A percentile compares a stretch with the other conserved stretches of the same genome.
Evolutionary conservation across 306 rosid genomes (phyloP).

Genomic region (Ormosia emarginata): DNA sequence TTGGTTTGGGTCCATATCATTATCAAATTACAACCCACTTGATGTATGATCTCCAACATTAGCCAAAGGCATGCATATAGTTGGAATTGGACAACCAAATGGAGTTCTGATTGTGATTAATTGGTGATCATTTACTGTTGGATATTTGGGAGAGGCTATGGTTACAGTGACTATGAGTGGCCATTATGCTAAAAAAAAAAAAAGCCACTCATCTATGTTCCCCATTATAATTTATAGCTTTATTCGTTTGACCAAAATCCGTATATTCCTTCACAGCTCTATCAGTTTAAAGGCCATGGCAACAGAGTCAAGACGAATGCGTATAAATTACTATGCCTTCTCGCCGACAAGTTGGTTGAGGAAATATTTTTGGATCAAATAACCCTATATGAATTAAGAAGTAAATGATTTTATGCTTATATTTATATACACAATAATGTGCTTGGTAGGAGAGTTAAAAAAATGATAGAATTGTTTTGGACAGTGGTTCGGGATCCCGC

Average conservation of each 20-base stretch:
- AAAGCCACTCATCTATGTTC: constrained; percentile 11
- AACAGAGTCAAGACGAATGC: neutral
- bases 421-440: no score
- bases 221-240: neutral
- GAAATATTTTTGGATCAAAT: neutral
- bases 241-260: neutral
- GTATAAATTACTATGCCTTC: neutral
- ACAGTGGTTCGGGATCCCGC: no score
- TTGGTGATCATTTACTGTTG: neutral
- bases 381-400: neutral
- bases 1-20: constrained; percentile 19
- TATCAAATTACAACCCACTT: neutral
- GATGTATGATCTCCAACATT: neutral
- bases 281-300: neutral
- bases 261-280: neutral
- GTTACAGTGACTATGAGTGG: neutral
- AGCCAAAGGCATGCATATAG: neutral
- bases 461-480: no score
- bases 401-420: neutral
- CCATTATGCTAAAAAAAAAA: neutral
- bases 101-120: neutral
- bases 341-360: neutral
- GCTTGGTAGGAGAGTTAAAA: no score
- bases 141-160: neutral
- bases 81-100: neutral